Evolutionary conservation across 1,284 basidiomycete genomes (phyloP), one percentile per base, ranked within the genome.

Genomic region (Porogramme epimiltina): DNA sequence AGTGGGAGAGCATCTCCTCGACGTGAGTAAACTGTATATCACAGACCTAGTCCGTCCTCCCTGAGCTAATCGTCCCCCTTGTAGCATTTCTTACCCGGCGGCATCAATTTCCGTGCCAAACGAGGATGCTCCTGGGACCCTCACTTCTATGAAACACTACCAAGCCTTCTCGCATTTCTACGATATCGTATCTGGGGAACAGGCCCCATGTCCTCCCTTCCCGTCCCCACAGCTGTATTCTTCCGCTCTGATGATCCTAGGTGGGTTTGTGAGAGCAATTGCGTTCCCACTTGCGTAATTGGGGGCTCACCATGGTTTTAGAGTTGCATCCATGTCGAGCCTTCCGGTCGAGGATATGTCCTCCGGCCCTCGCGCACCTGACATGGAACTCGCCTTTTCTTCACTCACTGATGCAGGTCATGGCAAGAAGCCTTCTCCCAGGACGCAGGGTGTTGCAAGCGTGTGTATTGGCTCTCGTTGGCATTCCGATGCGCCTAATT

Each of bases 1-100:
- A 50, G 77, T 78, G 20, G 78, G 78, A 8, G 68, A 73, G 58
- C 76, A 79, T 44, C 56, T 71, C 23, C 53, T 51, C 19, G 66
- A 74, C 50, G 71, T 75, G 42, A 53, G 70, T 20, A 1, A 16
- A n/a, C n/a, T n/a, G n/a, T n/a, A n/a, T n/a, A n/a, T n/a, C n/a
- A n/a, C n/a, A n/a, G n/a, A n/a, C n/a, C n/a, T n/a, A n/a, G n/a
- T n/a, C n/a, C n/a, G 34, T 39, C 15, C 37, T 39, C 37, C n/a
- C 16, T n/a, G n/a, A n/a, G 31, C 22, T 42, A 15, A 40, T 43
- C n/a, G n/a, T n/a, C n/a, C 38, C 28, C 11, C 22, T 15, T 45
- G 15, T 22, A 70, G 67, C 68, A 69, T 43, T 42, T 67, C 39
- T 51, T 59, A 4, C 44, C 58, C n/a, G 67, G 65, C 8, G 51